A percentile compares a stretch with the other conserved stretches of the same genome.
phyloP scores from a whole-genome alignment of 2,329 filamentous ascomycete species.

The Stylonectria norvegica region DNA sequence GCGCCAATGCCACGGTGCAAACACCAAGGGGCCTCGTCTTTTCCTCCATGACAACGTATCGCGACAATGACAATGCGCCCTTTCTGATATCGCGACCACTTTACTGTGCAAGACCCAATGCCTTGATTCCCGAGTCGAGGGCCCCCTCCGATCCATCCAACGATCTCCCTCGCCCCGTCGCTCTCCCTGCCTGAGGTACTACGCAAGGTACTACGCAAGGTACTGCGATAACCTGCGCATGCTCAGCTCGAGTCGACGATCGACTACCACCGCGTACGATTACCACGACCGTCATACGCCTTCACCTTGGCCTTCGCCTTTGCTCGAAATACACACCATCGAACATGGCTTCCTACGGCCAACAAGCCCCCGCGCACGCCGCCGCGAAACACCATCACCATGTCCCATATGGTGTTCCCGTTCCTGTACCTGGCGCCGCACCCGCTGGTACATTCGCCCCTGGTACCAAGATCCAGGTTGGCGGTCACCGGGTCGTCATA shows the following conservation, averaged over 20 bases:
- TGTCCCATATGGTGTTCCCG: slow-evolving; percentile 42
- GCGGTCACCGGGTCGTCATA: slow-evolving; percentile 86
- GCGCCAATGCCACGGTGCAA: slow-evolving; percentile 9
- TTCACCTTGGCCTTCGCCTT: slow-evolving; percentile 8
- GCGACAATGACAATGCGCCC: slow-evolving; percentile 21
- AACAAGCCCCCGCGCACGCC: slow-evolving; percentile 30
- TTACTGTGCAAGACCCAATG: slow-evolving; percentile 23
- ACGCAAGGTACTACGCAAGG: too few species aligned
- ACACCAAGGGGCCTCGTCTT: slow-evolving; percentile 28
- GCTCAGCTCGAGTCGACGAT: too few species aligned
- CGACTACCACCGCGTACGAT: too few species aligned
- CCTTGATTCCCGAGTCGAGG: slow-evolving; percentile 19
- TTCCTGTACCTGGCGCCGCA: slow-evolving; percentile 40
- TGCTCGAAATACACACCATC: slow-evolving; percentile 1
- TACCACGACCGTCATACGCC: too few species aligned
- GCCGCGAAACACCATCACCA: slow-evolving; percentile 37
- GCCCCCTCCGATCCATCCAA: slow-evolving; percentile 18
- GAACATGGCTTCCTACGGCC: slow-evolving; percentile 37
- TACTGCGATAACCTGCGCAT: too few species aligned
- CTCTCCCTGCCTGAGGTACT: slow-evolving; percentile 16
- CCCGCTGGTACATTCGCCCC: slow-evolving; percentile 86
- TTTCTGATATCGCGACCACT: slow-evolving; percentile 21
- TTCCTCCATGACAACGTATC: slow-evolving; percentile 18
- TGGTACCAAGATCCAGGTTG: slow-evolving; percentile 95
- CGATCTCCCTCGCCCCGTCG: slow-evolving; percentile 14